phyloP scores from a whole-genome alignment of 164 flowering plant species.

The Amborella trichopoda region DNA sequence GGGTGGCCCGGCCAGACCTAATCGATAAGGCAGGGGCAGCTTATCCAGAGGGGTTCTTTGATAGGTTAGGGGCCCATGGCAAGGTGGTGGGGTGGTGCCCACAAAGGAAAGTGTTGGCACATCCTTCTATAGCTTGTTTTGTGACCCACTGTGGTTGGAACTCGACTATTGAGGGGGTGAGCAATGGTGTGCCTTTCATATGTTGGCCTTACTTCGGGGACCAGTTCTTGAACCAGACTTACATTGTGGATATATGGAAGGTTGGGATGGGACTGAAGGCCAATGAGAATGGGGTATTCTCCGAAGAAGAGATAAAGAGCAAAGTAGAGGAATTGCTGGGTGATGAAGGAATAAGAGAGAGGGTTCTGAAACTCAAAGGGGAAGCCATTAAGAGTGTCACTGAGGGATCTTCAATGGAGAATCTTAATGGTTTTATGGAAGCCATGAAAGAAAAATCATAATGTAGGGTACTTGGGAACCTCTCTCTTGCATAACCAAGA shows the following conservation, averaged over 20 bases:
- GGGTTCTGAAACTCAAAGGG: slow-evolving; percentile 7
- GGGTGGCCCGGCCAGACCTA: slow-evolving; percentile 25
- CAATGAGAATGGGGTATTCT: slow-evolving; percentile 13
- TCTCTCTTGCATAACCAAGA: no score
- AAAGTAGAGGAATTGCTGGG: slow-evolving; percentile 11
- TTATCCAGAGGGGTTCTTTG: slow-evolving; percentile 15
- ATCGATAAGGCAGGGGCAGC: background rate
- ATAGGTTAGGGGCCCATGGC: background rate
- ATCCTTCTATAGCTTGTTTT: slow-evolving; percentile 17
- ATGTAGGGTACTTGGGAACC: no score
- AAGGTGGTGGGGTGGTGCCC: slow-evolving; percentile 15
- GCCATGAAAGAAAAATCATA: slow-evolving; percentile 1
- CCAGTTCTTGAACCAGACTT: slow-evolving; percentile 10
- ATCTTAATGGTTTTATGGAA: slow-evolving; percentile 8
- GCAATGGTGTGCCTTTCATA: slow-evolving; percentile 13
- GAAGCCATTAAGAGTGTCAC: slow-evolving; percentile 3
- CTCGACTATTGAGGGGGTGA: slow-evolving; percentile 15
- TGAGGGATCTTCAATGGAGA: slow-evolving; percentile 7
- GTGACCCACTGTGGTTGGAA: slow-evolving; percentile 22
- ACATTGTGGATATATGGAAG: slow-evolving; percentile 14
- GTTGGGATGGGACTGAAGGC: slow-evolving; percentile 12
- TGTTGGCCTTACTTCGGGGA: slow-evolving; percentile 20
- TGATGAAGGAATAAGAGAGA: slow-evolving; percentile 9
- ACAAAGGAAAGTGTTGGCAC: slow-evolving; percentile 17
- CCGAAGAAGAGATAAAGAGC: slow-evolving; percentile 12